These are phyloP conservation scores for Paraphaeosphaeria minitans DNA, from an alignment of 2,329 filamentous ascomycete species.

Conservation along the genomic window DNA sequence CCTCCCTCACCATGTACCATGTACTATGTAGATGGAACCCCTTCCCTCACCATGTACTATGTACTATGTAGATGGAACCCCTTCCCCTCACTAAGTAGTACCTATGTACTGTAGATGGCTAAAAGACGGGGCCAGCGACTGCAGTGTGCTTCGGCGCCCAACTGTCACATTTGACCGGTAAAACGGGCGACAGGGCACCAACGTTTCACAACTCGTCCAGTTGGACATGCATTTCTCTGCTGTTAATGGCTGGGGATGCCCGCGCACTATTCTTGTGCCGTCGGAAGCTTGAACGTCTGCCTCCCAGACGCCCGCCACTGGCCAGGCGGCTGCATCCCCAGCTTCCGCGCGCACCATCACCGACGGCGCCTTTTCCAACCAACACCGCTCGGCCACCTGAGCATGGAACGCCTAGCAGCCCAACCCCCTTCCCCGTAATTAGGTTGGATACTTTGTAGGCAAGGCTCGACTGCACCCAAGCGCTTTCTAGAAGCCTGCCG, in stretches of 20 bases:
- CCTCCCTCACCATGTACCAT: no score
- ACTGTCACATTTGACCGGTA: conserved; percentile 27
- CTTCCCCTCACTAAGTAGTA: no score
- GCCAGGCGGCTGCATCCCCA: conserved; percentile 38
- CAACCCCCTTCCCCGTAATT: conserved; percentile 27
- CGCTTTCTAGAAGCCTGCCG: conserved; percentile 38
- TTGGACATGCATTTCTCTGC: conserved; percentile 16
- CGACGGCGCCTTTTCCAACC: conserved; percentile 21
- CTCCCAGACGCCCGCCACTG: conserved; percentile 26
- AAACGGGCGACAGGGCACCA: conserved; percentile 35
- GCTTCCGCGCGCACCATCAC: conserved; percentile 24
- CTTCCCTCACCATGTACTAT: no score
- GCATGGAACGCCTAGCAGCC: conserved; percentile 36
- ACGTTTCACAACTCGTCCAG: conserved; percentile 39
- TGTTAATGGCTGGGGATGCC: conserved; percentile 26
- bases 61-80: no score
- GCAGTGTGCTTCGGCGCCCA: conserved; percentile 10
- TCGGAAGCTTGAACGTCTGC: conserved; percentile 34
- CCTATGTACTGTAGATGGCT: no score
- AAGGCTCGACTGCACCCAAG: conserved; percentile 35
- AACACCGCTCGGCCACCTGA: conserved; percentile 31
- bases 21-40: no score
- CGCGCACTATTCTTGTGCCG: conserved; percentile 38
- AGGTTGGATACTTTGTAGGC: no score
- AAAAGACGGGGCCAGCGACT: conserved; percentile 5